Evolutionary conservation across 208 protist genomes (phyloP), one percentile per base, ranked within the genome.

Genomic region (Pavlovales sp.): DNA sequence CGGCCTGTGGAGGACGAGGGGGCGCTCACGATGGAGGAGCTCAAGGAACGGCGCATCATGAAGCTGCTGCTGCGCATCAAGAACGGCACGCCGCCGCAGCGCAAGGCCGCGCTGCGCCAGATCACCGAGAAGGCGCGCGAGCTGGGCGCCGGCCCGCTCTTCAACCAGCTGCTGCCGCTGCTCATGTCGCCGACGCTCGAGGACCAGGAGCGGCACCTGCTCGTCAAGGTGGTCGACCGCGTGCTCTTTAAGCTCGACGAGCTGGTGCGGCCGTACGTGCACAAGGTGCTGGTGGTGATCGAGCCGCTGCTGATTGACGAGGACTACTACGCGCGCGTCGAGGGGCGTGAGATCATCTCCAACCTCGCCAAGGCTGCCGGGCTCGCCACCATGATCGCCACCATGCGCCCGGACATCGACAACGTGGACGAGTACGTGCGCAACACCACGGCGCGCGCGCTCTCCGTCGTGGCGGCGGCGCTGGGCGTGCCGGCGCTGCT

Each of bases 221-320:
- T 99, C 57, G 97, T 95, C 20, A 95, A 95, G 90, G 96, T 99
- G 84, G 98, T 99, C 89, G 98, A 99, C 94, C 93, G 97, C 66
- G 95, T 99, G n/a, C 95, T 99, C 66, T 97, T 97, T 86, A 97
- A 98, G 88, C 93, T 99, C 41, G 97, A 98, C 83, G 97, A 98
- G 46, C 94, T 98, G 22, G 90, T 99, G 20, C 93, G 97, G 28
- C 94, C 96, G 22, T 99, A 97, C 79, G 97, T 98, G 36, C 97
- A 98, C 93, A 98, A 99, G 89, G 98, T 99, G 88, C 94, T 99
- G 0, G 96, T 98, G 47, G 97, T 99, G 71, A 98, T 99, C 92
- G 96, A 99, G 93, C 97, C 98, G 40, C 93, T 99, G 75, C 95
- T 99, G 34, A 98, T 99, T 38, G 97, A 99, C 77, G 95, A 99